Percentiles rank a stretch among this genome's conserved stretches.
These are phyloP conservation scores for Clathrus columnatus DNA, from an alignment of 768 basidiomycete genomes.

Conservation along the genomic window DNA sequence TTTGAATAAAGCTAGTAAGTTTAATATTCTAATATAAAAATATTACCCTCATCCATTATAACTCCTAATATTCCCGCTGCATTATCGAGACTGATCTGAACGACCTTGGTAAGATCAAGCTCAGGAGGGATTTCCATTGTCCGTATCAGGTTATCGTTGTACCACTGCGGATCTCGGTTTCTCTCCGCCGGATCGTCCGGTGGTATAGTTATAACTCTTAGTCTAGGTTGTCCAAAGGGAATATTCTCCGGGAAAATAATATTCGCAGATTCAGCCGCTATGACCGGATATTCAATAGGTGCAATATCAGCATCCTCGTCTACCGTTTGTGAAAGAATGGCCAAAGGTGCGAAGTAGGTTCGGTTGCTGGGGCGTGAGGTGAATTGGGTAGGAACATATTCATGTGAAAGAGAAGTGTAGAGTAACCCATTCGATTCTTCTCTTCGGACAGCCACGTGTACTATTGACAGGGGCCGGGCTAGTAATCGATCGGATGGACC, in stretches of 20 bases:
- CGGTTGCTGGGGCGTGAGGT: constrained; percentile 2
- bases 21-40: constrained; percentile 10
- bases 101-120: constrained; percentile 1
- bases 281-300: background rate
- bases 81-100: constrained; percentile 1
- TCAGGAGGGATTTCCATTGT: constrained; percentile 3
- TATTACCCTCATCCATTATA: constrained; percentile 3
- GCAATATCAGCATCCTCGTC: background rate
- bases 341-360: constrained; percentile 6
- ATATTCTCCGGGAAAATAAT: constrained; percentile 2
- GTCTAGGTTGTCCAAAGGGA: background rate
- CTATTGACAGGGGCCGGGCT: constrained; percentile 5
- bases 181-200: constrained; percentile 7
- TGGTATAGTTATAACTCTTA: constrained; percentile 7
- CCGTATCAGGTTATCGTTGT: constrained; percentile 4
- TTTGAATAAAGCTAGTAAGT: background rate
- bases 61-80: constrained; percentile 7
- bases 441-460: constrained; percentile 4
- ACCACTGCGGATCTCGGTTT: constrained; percentile 1
- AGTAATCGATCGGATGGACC: background rate
- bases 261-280: constrained; percentile 8
- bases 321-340: background rate
- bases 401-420: constrained; percentile 8
- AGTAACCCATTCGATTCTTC: background rate
- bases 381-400: constrained; percentile 8